A percentile compares a stretch with the other conserved stretches of the same genome.
phyloP scores from a whole-genome alignment of 2,329 filamentous ascomycete genomes.

The Monosporascus sp. region DNA sequence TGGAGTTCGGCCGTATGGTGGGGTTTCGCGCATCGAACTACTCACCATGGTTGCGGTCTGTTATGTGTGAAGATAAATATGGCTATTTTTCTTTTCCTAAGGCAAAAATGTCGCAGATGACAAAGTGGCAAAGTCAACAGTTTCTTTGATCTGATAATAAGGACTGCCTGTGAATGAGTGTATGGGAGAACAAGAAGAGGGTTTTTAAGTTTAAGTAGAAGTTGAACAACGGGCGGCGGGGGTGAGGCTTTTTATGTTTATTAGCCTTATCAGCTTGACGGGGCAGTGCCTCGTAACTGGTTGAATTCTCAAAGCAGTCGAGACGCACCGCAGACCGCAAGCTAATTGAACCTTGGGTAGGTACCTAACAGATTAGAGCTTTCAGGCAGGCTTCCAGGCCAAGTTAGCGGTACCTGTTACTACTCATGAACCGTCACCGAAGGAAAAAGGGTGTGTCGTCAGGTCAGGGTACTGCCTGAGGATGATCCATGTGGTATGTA shows the following conservation, averaged over 20 bases:
- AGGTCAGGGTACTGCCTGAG: neutral
- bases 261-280: neutral
- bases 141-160: constrained; percentile 1
- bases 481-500: neutral
- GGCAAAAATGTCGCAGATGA: neutral
- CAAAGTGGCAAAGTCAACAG: constrained; percentile 1
- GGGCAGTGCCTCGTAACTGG: neutral
- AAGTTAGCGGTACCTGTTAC: too few relatives aligned
- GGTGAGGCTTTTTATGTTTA: neutral
- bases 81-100: neutral
- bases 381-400: too few relatives aligned
- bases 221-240: neutral
- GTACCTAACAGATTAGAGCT: too few relatives aligned
- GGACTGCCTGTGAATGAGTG: neutral
- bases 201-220: neutral
- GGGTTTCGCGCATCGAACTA: constrained; percentile 14
- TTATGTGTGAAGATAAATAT: constrained; percentile 3
- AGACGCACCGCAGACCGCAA: neutral
- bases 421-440: neutral
- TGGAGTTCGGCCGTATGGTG: constrained; percentile 14
- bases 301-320: neutral
- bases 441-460: neutral
- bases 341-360: neutral
- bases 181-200: neutral
- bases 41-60: constrained; percentile 27